Percentiles rank a stretch among this genome's conserved stretches.
Evolutionary conservation across 2,329 filamentous ascomycete genomes (phyloP).

Genomic region (Fusarium sacchari): DNA sequence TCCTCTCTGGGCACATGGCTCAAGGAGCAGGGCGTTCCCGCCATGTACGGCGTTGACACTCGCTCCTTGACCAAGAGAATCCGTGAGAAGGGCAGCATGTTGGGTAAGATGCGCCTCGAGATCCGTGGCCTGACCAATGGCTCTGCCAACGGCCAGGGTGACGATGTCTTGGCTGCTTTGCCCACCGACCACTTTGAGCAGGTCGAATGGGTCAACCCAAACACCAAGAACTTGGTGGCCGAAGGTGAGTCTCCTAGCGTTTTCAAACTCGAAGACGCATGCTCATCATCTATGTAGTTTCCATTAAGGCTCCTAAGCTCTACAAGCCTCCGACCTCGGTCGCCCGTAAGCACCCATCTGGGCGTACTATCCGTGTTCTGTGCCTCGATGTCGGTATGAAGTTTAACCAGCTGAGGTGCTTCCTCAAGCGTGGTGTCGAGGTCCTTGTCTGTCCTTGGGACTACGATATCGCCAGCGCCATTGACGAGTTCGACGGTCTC

Average conservation of each 20-base stretch:
- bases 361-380: conserved; percentile 85
- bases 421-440: conserved; percentile 90
- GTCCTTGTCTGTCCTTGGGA: conserved; percentile 96
- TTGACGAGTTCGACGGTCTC: conserved; percentile 90
- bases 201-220: conserved; percentile 91
- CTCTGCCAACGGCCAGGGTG: conserved; percentile 47
- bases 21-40: conserved; percentile 93
- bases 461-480: conserved; percentile 85
- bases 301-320: conserved; percentile 84
- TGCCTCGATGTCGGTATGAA: conserved; percentile 98
- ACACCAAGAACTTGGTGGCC: conserved; percentile 89
- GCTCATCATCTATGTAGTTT: conserved; percentile 72
- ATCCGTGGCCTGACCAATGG: conserved; percentile 59
- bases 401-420: conserved; percentile 95
- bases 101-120: conserved; percentile 86
- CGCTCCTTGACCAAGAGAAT: conserved; percentile 94
- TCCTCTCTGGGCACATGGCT: conserved; percentile 95
- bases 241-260: conserved; percentile 75
- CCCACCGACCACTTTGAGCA: conserved; percentile 71
- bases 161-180: conserved; percentile 35
- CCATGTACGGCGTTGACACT: conserved; percentile 95
- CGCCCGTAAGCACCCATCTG: conserved; percentile 86
- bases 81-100: conserved; percentile 93
- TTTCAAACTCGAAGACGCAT: conserved; percentile 39
- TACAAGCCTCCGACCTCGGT: conserved; percentile 79